phyloP scores from a whole-genome alignment of 345 rosid genomes.

The Cochlearia excelsa region DNA sequence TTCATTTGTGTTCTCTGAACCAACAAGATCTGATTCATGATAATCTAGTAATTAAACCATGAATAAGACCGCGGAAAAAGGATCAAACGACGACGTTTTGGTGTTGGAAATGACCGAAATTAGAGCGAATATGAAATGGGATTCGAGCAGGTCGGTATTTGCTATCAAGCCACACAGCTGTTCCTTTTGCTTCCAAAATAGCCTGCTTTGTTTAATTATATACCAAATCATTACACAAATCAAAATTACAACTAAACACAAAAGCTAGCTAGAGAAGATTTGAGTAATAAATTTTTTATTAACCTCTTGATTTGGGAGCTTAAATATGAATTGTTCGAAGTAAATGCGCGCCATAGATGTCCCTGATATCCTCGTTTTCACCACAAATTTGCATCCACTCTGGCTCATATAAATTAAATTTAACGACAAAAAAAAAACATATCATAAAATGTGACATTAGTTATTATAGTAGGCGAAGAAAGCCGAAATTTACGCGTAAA shows the following conservation, averaged over 20 bases:
- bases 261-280: too few species aligned
- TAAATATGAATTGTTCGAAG: constrained; percentile 68
- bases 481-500: constrained; percentile 46
- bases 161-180: constrained; percentile 78
- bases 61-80: too few species aligned
- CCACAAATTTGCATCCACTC: constrained; percentile 71
- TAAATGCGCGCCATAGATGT: constrained; percentile 68
- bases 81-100: constrained; percentile 30
- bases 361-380: constrained; percentile 62
- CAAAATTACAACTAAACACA: too few species aligned
- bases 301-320: constrained; percentile 72
- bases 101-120: constrained; percentile 48
- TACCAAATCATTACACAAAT: neutral
- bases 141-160: constrained; percentile 71
- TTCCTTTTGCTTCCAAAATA: constrained; percentile 73
- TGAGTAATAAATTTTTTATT: neutral
- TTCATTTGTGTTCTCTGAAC: too few species aligned
- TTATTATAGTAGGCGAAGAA: neutral
- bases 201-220: constrained; percentile 38
- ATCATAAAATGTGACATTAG: neutral
- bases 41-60: too few species aligned
- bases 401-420: constrained; percentile 31
- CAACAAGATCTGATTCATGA: too few species aligned
- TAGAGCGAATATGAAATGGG: constrained; percentile 62
- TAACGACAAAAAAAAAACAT: neutral